Conservation (phyloP, 352 stramenopile genomes). For the Pythium periplocum region DNA sequence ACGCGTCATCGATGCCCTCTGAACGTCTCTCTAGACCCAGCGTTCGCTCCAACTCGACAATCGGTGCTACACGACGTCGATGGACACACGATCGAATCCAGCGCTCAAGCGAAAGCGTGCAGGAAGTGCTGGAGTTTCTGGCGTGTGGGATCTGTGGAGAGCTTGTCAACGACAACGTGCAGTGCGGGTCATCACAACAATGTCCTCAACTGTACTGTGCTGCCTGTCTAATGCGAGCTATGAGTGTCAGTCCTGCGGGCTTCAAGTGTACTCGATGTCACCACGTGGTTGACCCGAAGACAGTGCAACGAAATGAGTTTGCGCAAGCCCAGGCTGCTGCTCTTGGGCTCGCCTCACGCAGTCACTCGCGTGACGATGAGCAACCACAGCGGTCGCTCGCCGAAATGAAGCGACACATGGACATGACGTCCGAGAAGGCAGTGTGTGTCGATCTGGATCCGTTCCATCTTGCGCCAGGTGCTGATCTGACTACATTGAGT, state of each 20-base stretch:
- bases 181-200: conserved; percentile 30
- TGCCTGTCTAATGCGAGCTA: conserved; percentile 37
- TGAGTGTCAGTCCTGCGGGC: conserved; percentile 11
- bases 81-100: conserved; percentile 9
- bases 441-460: conserved; percentile 38
- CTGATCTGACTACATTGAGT: conserved; percentile 46
- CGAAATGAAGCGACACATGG: conserved; percentile 41
- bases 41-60: too few species aligned
- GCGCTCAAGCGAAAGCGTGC: conserved; percentile 32
- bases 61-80: too few species aligned
- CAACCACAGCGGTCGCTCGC: conserved; percentile 24
- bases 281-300: conserved; percentile 25
- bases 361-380: conserved; percentile 4
- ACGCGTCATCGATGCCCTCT: conserved; percentile 6
- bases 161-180: conserved; percentile 65
- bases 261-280: conserved; percentile 54
- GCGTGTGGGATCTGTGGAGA: conserved; percentile 73
- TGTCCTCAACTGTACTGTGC: conserved; percentile 74
- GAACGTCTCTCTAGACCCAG: too few species aligned
- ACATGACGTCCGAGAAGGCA: conserved; percentile 27
- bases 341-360: conserved; percentile 27
- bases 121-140: conserved; percentile 45
- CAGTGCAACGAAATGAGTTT: conserved; percentile 58
- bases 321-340: conserved; percentile 56
- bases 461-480: conserved; percentile 42